Evolutionary conservation across 169 alveolate genomes (phyloP).

Genomic region (Cryptosporidium felis): DNA sequence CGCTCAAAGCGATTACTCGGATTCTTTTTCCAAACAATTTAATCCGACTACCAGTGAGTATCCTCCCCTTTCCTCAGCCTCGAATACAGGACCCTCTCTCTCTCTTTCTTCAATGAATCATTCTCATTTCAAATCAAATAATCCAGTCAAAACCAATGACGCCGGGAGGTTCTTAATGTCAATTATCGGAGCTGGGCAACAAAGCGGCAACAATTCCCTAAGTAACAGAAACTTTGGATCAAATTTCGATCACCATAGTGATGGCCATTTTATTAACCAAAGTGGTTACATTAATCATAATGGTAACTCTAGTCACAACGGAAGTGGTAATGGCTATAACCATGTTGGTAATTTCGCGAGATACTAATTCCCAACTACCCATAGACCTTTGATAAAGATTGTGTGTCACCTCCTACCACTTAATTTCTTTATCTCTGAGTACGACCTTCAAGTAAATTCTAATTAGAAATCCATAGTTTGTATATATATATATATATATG

Average conservation of each 20-base stretch:
- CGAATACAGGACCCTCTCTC: background rate
- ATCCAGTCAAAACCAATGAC: conserved; percentile 45
- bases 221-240: background rate
- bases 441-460: too few relatives aligned
- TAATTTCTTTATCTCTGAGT: too few relatives aligned
- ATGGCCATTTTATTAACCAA: background rate
- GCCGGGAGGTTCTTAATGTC: conserved; percentile 69
- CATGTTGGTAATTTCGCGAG: background rate
- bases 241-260: background rate
- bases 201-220: conserved; percentile 8
- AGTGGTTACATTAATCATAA: background rate
- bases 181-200: conserved; percentile 64
- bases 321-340: background rate
- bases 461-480: too few relatives aligned
- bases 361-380: background rate
- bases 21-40: background rate
- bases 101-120: background rate
- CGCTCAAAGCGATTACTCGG: background rate
- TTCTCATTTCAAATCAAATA: background rate
- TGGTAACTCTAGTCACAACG: conserved; percentile 1
- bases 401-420: background rate
- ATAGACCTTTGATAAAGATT: background rate
- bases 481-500: too few relatives aligned
- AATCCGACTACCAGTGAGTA: conserved; percentile 11
- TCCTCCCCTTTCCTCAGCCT: conserved; percentile 69